Base-by-base conservation (phyloP, 257 asterid species). In the Dorcoceras hygrometricum region DNA sequence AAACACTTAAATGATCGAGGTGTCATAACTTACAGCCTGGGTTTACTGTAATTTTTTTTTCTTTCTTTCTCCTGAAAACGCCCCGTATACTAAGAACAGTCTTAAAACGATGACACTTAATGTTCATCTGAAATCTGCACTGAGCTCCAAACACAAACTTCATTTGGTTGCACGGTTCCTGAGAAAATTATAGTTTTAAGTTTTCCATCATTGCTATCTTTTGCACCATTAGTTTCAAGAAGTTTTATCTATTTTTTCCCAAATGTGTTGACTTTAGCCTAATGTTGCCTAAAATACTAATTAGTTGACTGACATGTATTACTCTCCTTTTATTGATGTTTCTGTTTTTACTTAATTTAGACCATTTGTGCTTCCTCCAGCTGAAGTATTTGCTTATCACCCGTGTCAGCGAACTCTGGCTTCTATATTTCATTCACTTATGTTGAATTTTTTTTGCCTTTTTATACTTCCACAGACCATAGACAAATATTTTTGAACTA, bases 131-230 rank as follows among this genome's bases (percentile, higher is more conserved):
- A 11, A 2, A 31, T 65, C 46, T 65, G 59, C 6, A 2, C 29
- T 8, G 53, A 68, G 34, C 34, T n/a, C 73, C 11, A 28, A n/a
- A 25, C 32, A 57, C 56, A 55, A 43, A 8, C 10, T 19, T 36
- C 6, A 32, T 31, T 68, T 68, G 53, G 29, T 34, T 8, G 68
- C 60, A 68, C 63, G 57, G 53, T 69, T 65, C 34, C 12, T 25
- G 19, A 39, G 23, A n/a, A 19, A 22, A 58, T 18, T 74, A 25
- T 63, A 32, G 22, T 29, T 67, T 55, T 11, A 55, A 8, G 54
- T 46, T 24, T 58, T 26, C 39, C 19, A 29, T 55, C 12, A 39
- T 63, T 71, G 60, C 61, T 71, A 10, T 50, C 57, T 56, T 57
- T 3, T 39, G 60, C 66, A 26, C 62, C 32, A 62, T 43, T 71